Base-by-base conservation (phyloP, 176 grass and related monocot genomes). In the Carex kokanica region DNA sequence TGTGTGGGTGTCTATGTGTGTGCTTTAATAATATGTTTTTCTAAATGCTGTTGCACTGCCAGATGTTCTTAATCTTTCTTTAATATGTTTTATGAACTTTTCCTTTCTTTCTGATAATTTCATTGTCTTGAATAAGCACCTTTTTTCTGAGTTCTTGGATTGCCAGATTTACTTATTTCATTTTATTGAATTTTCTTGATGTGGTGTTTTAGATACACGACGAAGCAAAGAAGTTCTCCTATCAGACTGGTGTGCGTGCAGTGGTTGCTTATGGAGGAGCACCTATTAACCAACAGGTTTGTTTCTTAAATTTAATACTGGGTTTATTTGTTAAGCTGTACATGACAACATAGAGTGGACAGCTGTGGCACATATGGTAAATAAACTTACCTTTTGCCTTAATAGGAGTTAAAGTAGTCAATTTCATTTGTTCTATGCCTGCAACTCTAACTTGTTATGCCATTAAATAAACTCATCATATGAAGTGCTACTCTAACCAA, bases 261-360 rank as follows among this genome's bases (percentile, higher is more conserved):
- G 89, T 92, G 36, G 95, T 98, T 87, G 95, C 92, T 70, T 98
- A 98, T 88, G 95, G 95, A 75, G 92, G 95, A 72, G 90, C 95
- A 72, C 95, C 95, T 69, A 98, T 98, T 60, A 81, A 93, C 72
- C 92, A 98, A 2, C 92, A 98, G 96, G 96, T 99, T 64, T 72
- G 71, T 61, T 36, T 91, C 32, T 41, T 9, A 55, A 34, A 56
- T 56, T 32, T 0, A 55, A 31, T 75, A 54, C 25, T 56, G 14
- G 55, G 15, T 54, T 78, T 13, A 27, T 74, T 49, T 74, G n/a
- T 74, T 27, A 74, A 24, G 12, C 13, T 53, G 8, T 71, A 53
- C 71, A 74, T 16, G 12, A 25, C 13, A 53, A 12, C 71, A 53
- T 74, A 53, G 67, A 66, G 64, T 45, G 67, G 17, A 71, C 9